phyloP scores from a whole-genome alignment of 306 rosid species.

The Dalbergia cultrata region DNA sequence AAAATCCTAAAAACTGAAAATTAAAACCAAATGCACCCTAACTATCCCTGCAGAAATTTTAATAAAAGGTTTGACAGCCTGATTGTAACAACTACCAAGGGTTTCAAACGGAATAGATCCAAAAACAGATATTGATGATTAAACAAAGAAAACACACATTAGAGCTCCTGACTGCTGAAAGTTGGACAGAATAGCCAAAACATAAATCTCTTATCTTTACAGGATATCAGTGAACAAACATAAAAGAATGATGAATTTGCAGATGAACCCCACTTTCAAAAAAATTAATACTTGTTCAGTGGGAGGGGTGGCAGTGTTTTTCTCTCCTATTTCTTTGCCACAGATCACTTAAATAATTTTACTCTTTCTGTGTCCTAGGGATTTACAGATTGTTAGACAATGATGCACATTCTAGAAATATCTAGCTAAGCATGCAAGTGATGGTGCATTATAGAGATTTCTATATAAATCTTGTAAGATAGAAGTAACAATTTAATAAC shows the following conservation, averaged over 20 bases:
- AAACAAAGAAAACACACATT: constrained; percentile 6
- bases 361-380: neutral
- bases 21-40: neutral
- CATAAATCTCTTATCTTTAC: neutral
- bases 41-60: constrained; percentile 2
- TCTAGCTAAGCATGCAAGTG: no score
- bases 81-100: constrained; percentile 1
- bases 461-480: no score
- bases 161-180: neutral
- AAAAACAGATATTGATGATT: constrained; percentile 13
- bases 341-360: neutral
- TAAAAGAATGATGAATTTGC: neutral
- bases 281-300: neutral
- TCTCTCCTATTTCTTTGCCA: constrained; percentile 14
- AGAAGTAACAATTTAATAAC: no score
- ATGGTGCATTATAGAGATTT: no score
- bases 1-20: no score
- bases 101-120: neutral
- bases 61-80: neutral
- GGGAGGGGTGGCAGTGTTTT: neutral
- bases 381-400: neutral
- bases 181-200: neutral
- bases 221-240: neutral
- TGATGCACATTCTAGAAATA: no score
- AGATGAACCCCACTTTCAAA: neutral